Evolutionary conservation across 495 filamentous ascomycete species (phyloP), one percentile per base, ranked within the genome.

Genomic region (Penicillium macrosclerotiorum): DNA sequence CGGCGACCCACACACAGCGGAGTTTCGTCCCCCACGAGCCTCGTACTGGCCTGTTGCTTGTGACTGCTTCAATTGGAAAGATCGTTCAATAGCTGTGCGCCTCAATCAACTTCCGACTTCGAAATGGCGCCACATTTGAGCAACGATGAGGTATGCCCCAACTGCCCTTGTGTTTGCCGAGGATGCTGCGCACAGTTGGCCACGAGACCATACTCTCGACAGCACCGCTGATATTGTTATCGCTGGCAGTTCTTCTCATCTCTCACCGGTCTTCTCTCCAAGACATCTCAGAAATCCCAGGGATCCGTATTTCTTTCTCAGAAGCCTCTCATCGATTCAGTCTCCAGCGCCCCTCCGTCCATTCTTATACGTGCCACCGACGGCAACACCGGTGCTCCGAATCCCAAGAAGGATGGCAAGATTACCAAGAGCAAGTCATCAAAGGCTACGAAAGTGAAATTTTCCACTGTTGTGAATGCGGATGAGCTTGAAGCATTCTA

Each of bases 331-430:
- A 31, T 62, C 42, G 37, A 59, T 11, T 47, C 54, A 31, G 50
- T 47, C 45, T 30, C 43, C 35, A 42, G 37, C 18, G 9, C 45
- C 16, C 80, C 9, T 57, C 80, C 64, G 67, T 79, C 90, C 3
- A 65, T 97, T 30, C 70, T 98, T 25, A 82, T 98, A 53, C 86
- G 89, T 36, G 94, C 90, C 7, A 86, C 86, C 8, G 85, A 96
- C 60, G 86, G 83, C 49, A 69, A 70, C 49, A 74, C 71, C 53
- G 68, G 60, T 51, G 63, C 69, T 17, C 63, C 68, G 2, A 72
- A 69, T 51, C 64, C 65, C 19, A 63, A 69, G 31, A 49, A 62
- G 33, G 40, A 47, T 19, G 50, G 39, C 30, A 63, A 67, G 17
- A 43, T 57, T 17, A 60, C 67, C 48, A 69, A 74, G 33, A 60